Evolutionary conservation across 192 early-diverging fungal species (phyloP), one percentile per base, ranked within the genome.

Genomic region (Ambispora gerdemannii): DNA sequence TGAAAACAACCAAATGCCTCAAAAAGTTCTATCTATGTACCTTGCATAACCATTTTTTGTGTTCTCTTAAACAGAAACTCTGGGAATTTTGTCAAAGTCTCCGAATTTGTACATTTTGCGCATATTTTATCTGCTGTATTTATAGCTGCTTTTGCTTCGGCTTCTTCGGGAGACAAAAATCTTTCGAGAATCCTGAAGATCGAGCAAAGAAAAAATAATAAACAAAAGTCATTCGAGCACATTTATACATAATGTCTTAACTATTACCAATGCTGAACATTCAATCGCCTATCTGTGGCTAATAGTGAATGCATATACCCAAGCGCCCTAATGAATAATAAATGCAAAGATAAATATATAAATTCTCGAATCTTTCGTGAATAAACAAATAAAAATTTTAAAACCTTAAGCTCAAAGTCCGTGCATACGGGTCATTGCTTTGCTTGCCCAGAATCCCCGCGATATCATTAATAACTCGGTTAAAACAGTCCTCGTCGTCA

Each of bases 351-450:
- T n/a, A n/a, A n/a, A n/a, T n/a, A n/a, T n/a, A n/a, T n/a, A n/a
- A n/a, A n/a, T n/a, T n/a, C n/a, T n/a, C 50, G 2, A 50, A 50
- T 1, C 17, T 50, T n/a, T n/a, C 22, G 50, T 50, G 2, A 50
- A 1, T 20, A n/a, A 2, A 50, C 1, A 15, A 2, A 58, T 58
- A 20, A 25, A 27, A 13, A 58, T 22, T 58, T 13, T 13, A 13
- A 27, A 20, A 58, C 55, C 55, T 58, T 20, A 58, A 30, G 1
- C 22, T 58, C 13, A 58, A 2, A 25, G 55, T 28, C 11, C 55
- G 55, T 30, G 55, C 55, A 58, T 28, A 27, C 11, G 55, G 55
- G 24, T 58, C 55, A 58, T 58, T 58, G 24, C 55, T 58, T 58
- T 58, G 55, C 13, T 58, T 58, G 13, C 55, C 55, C 22, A 58